Evolutionary conservation across 1,284 basidiomycete genomes (phyloP).

Genomic region (Neolentinus lepideus): DNA sequence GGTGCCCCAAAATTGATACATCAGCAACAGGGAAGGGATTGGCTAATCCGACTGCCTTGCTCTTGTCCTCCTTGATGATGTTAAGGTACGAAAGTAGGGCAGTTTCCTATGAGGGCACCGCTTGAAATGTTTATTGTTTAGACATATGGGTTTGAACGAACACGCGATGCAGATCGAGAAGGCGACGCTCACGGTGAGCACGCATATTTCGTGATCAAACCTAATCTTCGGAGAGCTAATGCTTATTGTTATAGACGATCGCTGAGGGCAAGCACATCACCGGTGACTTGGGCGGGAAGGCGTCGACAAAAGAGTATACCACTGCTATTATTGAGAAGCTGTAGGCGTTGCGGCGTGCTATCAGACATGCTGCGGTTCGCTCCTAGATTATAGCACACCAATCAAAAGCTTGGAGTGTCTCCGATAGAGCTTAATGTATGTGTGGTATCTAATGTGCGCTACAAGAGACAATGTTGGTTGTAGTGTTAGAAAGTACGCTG

Average conservation of each 20-base stretch:
- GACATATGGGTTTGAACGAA: slow-evolving; percentile 91
- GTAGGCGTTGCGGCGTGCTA: not conserved
- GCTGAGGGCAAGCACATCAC: slow-evolving; percentile 93
- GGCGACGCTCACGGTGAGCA: slow-evolving; percentile 75
- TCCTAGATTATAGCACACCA: not conserved
- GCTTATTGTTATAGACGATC: slow-evolving; percentile 63
- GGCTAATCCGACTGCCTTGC: slow-evolving; percentile 96
- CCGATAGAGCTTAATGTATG: not conserved
- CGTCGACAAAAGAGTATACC: slow-evolving; percentile 85
- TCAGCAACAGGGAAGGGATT: slow-evolving; percentile 76
- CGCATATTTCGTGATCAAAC: slow-evolving; percentile 10
- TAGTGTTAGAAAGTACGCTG: not conserved
- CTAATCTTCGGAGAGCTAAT: slow-evolving; percentile 4
- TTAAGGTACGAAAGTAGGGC: slow-evolving; percentile 51
- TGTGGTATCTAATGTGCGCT: not conserved
- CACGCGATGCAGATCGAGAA: slow-evolving; percentile 90
- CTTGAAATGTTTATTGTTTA: slow-evolving; percentile 26
- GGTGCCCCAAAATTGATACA: slow-evolving; percentile 17
- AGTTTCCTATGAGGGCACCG: slow-evolving; percentile 9
- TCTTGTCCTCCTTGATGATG: slow-evolving; percentile 97
- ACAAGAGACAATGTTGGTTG: not conserved
- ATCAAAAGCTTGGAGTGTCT: not conserved
- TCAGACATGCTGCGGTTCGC: not conserved
- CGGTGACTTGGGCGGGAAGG: slow-evolving; percentile 87
- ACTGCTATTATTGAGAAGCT: slow-evolving; percentile 80